Conservation (phyloP, 2,329 filamentous ascomycete genomes). For the Fusarium stilboides region DNA sequence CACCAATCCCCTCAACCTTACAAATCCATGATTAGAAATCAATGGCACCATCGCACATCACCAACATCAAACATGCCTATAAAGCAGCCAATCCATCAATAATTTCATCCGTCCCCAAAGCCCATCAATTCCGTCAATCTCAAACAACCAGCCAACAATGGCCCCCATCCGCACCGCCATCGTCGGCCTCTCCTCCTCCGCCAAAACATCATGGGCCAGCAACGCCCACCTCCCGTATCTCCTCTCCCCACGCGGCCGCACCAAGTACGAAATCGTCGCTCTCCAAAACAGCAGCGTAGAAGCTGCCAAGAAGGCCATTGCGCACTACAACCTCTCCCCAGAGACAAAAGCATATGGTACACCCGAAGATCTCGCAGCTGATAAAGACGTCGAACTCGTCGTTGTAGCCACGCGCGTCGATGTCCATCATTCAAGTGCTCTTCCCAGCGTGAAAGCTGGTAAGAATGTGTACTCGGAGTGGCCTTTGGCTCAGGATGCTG, state of each 20-base stretch:
- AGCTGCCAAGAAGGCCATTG: conserved; percentile 61
- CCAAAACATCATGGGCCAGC: conserved; percentile 68
- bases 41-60: conserved; percentile 1
- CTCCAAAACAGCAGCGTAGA: conserved; percentile 66
- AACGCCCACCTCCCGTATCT: conserved; percentile 73
- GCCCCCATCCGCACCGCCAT: conserved; percentile 69
- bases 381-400: conserved; percentile 68
- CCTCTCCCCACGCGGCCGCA: conserved; percentile 59
- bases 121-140: neutral
- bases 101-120: neutral
- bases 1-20: neutral
- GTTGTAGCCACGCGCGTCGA: conserved; percentile 70
- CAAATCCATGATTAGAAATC: conserved; percentile 34
- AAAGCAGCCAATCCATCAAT: neutral
- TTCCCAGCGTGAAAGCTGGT: conserved; percentile 65
- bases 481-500: conserved; percentile 65
- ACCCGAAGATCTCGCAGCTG: conserved; percentile 63
- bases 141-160: conserved; percentile 47
- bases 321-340: conserved; percentile 58
- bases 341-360: conserved; percentile 65
- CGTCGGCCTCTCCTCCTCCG: conserved; percentile 70
- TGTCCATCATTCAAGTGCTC: conserved; percentile 62
- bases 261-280: conserved; percentile 65
- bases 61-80: neutral
- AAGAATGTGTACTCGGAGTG: conserved; percentile 72